phyloP scores from a whole-genome alignment of 148 eudicot genomes.

The Persicaria maculosa region DNA sequence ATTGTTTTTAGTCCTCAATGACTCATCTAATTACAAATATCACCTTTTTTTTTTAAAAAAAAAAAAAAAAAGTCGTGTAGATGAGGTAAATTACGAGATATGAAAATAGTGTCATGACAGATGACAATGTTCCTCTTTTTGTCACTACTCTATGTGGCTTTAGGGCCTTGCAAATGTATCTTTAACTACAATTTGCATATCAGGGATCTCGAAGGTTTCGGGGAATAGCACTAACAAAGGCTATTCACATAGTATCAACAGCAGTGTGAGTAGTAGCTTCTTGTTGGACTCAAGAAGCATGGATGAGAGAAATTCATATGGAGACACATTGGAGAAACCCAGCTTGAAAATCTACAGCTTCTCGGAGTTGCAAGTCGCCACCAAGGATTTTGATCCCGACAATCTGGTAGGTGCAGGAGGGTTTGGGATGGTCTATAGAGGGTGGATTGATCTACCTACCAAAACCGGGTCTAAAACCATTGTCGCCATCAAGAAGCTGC shows the following conservation, averaged over 20 bases:
- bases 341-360: constrained; percentile 50
- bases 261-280: constrained; percentile 34
- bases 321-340: constrained; percentile 37
- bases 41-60: too few species aligned
- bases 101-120: too few species aligned
- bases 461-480: constrained; percentile 35
- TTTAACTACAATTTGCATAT: background rate
- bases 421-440: constrained; percentile 70
- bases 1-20: background rate
- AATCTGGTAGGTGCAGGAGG: constrained; percentile 63
- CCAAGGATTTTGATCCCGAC: constrained; percentile 46
- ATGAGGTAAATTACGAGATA: too few species aligned
- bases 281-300: constrained; percentile 20
- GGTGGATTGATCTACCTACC: constrained; percentile 52
- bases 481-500: constrained; percentile 76
- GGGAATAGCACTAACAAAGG: constrained; percentile 24
- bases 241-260: constrained; percentile 33
- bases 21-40: background rate
- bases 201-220: constrained; percentile 15
- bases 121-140: too few species aligned
- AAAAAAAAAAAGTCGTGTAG: background rate
- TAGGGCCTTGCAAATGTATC: background rate
- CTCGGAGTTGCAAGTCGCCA: constrained; percentile 50
- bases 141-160: too few species aligned
- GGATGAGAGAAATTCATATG: constrained; percentile 14